Evolutionary conservation across 331 rosid genomes (phyloP), one percentile per base, ranked within the genome.

Genomic region (Acacia pycnantha): DNA sequence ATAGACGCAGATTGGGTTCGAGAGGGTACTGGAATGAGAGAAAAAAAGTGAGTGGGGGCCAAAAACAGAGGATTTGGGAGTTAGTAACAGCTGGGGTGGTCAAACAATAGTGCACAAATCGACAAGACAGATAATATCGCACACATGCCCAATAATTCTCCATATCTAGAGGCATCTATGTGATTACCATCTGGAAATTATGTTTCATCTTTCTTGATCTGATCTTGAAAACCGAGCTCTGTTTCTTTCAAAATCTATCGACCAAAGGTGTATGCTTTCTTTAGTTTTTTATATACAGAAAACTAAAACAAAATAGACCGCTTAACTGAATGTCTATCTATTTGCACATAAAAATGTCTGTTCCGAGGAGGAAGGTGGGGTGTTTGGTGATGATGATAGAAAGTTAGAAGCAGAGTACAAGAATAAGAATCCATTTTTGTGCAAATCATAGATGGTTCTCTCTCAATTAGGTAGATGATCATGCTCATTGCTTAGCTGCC

Each of bases 171-270:
- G 85, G 87, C 89, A 81, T 83, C 89, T 70, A 15, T 15, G 47
- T 80, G 82, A 31, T 71, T 70, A 48, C 82, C 81, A 29, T 79
- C 48, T 83, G 85, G 51, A 88, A 70, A 65, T 81, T 47, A 72
- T 84, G 83, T 85, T 14, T 61, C 35, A 80, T 84, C 70, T 79
- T 76, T 79, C 85, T 82, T 83, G 91, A 88, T 90, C 91, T 88
- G 83, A 86, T 88, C 86, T 92, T 82, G 92, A 88, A 79, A 82
- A 86, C 47, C 47, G 92, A 90, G 89, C 84, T 84, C 47, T 81
- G 77, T 74, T 81, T 47, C 59, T 44, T 74, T 50, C 59, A 26
- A 50, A 79, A 48, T 72, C 53, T 86, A 50, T 67, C 81, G 67
- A 74, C 69, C 80, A 79, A 31, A 79, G 74, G 44, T 78, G 89